Evolutionary conservation across 345 rosid genomes (phyloP), one percentile per base, ranked within the genome.

Genomic region (Boechera stricta): DNA sequence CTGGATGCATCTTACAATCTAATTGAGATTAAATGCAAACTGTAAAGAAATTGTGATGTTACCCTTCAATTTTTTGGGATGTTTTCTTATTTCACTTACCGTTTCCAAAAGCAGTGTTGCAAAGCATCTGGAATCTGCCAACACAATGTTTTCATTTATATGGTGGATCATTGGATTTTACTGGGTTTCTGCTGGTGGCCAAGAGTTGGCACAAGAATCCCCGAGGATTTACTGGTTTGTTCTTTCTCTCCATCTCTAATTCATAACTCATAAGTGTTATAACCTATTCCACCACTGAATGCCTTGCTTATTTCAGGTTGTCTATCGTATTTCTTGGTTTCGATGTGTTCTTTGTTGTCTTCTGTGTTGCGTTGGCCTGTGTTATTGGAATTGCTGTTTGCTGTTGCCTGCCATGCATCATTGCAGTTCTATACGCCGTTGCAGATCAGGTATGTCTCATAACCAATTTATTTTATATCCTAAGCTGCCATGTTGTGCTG

Each of bases 101-200:
- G 31, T 75, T 42, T 42, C 35, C 73, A 55, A 51, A 86, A 64
- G 85, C 80, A 91, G 89, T 71, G 83, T 85, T 67, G 90, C 96
- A 2, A 95, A 95, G 86, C 93, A 95, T 82, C 83, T 95, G 79
- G 99, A 91, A 79, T 91, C 99, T 62, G 98, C 97, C 39, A 95
- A 92, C 77, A 92, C 99, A n/a, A 88, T 95, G 93, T 89, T 95
- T 76, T 95, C 98, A 1, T 95, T 95, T 84, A 79, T 95, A 69
- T 95, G 99, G 99, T 95, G 99, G 99, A 91, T 92, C 88, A 85
- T 92, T 84, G 99, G 99, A 39, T 95, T 92, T 85, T 95, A 92
- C 81, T 92, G 99, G 99, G 91, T 95, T 53, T 92, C 99, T 70
- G 94, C 94, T 18, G 96, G 97, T 76, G 94, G 91, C 69, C 94